Percentiles rank a stretch among this genome's conserved stretches.
Conservation (phyloP, 352 stramenopile genomes). For the Pythium rhizo-oryzae region DNA sequence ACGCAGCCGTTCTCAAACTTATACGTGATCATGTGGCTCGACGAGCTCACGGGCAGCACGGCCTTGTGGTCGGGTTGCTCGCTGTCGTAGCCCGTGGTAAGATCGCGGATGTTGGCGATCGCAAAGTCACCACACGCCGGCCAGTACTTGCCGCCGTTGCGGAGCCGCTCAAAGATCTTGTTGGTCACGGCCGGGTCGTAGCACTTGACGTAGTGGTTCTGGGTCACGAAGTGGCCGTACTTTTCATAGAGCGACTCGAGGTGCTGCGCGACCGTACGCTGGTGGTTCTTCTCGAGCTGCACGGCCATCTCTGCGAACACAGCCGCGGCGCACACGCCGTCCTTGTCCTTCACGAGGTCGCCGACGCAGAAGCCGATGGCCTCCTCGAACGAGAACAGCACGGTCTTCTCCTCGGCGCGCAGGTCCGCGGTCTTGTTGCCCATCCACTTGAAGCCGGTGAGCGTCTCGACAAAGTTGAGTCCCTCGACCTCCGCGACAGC, state of each 20-base stretch:
- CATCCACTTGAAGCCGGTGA: constrained; percentile 99
- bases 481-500: constrained; percentile 92
- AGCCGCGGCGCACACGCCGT: constrained; percentile 93
- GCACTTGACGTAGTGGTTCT: constrained; percentile 98
- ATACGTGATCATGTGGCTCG: constrained; percentile 98
- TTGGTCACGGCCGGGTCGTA: constrained; percentile 88
- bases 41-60: constrained; percentile 90
- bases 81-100: constrained; percentile 90
- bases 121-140: constrained; percentile 76
- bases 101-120: constrained; percentile 84
- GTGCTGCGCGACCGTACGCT: constrained; percentile 63
- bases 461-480: constrained; percentile 96
- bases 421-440: constrained; percentile 89
- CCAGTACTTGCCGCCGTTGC: constrained; percentile 90
- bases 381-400: constrained; percentile 98
- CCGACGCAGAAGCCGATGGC: constrained; percentile 98
- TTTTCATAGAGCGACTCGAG: constrained; percentile 90
- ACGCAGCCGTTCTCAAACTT: constrained; percentile 96
- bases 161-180: constrained; percentile 92
- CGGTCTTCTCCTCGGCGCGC: constrained; percentile 85
- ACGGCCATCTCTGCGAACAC: constrained; percentile 92
- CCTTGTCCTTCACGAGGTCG: constrained; percentile 98
- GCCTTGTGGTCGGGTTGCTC: constrained; percentile 87
- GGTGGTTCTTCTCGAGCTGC: constrained; percentile 62
- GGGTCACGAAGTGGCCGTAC: constrained; percentile 97